A percentile compares a stretch with the other conserved stretches of the same genome.
Conservation (phyloP, 148 eudicot species). For the Rhododendron henanense region DNA sequence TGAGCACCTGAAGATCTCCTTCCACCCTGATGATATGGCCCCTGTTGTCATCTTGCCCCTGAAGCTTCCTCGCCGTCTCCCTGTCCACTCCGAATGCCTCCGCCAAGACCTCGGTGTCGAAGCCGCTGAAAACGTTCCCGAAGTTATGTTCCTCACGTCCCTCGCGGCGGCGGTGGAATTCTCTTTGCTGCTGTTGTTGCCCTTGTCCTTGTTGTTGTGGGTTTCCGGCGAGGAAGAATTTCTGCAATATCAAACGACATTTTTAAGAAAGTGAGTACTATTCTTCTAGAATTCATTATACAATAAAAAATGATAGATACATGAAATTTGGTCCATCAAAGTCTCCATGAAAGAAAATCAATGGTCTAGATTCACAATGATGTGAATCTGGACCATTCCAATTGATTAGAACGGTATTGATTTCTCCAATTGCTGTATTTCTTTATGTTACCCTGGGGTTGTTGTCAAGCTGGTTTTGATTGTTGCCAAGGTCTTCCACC, state of each 20-base stretch:
- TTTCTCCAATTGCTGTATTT: not conserved
- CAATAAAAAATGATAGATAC: too few relatives aligned
- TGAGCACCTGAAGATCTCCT: conserved; percentile 47
- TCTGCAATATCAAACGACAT: conserved; percentile 31
- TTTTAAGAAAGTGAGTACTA: not conserved
- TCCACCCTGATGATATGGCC: conserved; percentile 56
- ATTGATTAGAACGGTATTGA: too few relatives aligned
- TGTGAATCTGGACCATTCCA: too few relatives aligned
- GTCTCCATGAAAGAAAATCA: too few relatives aligned
- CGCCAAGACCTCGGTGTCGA: conserved; percentile 29
- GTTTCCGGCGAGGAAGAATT: conserved; percentile 70
- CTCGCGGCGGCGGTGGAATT: not conserved
- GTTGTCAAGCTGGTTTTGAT: conserved; percentile 68
- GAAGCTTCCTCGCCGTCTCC: conserved; percentile 48
- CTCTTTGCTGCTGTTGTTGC: not conserved
- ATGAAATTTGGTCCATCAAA: too few relatives aligned
- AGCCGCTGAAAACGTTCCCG: conserved; percentile 55
- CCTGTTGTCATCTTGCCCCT: conserved; percentile 43
- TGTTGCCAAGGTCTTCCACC: conserved; percentile 43
- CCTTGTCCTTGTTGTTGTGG: conserved; percentile 32
- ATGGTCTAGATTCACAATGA: too few relatives aligned
- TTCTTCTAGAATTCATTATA: too few relatives aligned
- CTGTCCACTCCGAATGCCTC: conserved; percentile 47
- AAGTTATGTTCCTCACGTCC: not conserved
- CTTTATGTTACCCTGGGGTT: conserved; percentile 46